Base-by-base conservation (phyloP, 805 yeast genomes). In the Ogataea trehalophila region DNA sequence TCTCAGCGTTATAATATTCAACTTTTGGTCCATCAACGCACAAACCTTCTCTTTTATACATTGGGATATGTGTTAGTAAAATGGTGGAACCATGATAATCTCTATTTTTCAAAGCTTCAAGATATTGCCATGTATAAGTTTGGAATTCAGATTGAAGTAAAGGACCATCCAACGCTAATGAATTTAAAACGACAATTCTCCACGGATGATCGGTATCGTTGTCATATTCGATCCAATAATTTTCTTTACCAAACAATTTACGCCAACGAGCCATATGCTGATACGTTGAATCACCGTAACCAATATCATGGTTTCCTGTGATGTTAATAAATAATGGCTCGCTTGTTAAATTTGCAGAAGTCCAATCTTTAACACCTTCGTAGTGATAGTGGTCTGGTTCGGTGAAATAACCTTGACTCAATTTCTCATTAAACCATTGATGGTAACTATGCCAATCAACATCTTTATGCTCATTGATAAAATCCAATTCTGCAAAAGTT, bases 291-390 rank as follows among this genome's bases (percentile, higher is more conserved):
- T 94, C 99, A 0, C 98, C 98, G 63, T 94, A 92, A 0, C 99
- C 99, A 42, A 92, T 82, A 64, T 94, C 99, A 63, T 94, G 99
- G 63, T 94, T 94, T 2, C 99, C 99, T 1, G 95, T 83, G 41
- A 94, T 70, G 63, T 94, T 94, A 51, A 89, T 76, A 60, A 92
- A 80, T 35, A 87, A 67, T 11, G 88, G 91, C 49, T 79, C 80
- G 34, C 75, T 73, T 18, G 63, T 70, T 54, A 66, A 55, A 22
- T 67, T 57, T 4, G 61, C 51, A 41, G 45, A 40, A 36, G 74
- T 70, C 95, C 95, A 87, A 57, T 83, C 85, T 53, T 80, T 78
- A 6, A 83, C 78, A 62, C 85, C 80, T 42, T 68, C 65, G 59
- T 76, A 83, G 8, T 80, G 87, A 54, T 70, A 79, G 16, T 64